Evolutionary conservation across 768 basidiomycete genomes (phyloP).

Genomic region (Epithele typhae): DNA sequence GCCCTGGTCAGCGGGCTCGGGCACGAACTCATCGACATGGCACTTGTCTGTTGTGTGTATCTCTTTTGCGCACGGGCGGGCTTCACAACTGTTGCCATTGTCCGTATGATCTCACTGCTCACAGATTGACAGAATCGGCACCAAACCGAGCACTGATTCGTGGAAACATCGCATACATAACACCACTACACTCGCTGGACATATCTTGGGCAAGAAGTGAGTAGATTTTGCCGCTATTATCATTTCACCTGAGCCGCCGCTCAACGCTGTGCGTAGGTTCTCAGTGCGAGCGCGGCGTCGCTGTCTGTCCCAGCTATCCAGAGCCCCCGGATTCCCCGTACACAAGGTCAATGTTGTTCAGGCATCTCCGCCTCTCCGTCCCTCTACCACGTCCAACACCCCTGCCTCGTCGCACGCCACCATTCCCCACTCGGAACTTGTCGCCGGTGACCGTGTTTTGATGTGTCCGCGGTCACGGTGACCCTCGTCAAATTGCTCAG

Average conservation of each 20-base stretch:
- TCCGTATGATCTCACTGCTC: no score
- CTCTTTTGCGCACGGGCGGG: no score
- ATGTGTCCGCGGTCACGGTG: constrained; percentile 81
- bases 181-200: constrained; percentile 94
- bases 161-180: constrained; percentile 93
- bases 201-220: constrained; percentile 88
- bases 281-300: constrained; percentile 47
- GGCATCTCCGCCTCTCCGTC: constrained; percentile 68
- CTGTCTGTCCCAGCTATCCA: constrained; percentile 71
- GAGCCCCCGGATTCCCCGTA: constrained; percentile 68
- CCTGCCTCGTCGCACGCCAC: constrained; percentile 64
- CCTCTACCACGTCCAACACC: constrained; percentile 44
- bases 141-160: constrained; percentile 88
- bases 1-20: no score
- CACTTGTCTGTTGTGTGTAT: no score
- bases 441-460: constrained; percentile 61
- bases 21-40: no score
- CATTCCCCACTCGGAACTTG: constrained; percentile 70
- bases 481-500: constrained; percentile 84
- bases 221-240: constrained; percentile 18
- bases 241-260: neutral
- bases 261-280: constrained; percentile 45
- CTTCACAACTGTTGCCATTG: no score
- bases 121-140: no score
- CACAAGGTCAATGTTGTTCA: constrained; percentile 82